Conservation (phyloP, 352 stramenopile species). For the Phytophthora sp. region DNA sequence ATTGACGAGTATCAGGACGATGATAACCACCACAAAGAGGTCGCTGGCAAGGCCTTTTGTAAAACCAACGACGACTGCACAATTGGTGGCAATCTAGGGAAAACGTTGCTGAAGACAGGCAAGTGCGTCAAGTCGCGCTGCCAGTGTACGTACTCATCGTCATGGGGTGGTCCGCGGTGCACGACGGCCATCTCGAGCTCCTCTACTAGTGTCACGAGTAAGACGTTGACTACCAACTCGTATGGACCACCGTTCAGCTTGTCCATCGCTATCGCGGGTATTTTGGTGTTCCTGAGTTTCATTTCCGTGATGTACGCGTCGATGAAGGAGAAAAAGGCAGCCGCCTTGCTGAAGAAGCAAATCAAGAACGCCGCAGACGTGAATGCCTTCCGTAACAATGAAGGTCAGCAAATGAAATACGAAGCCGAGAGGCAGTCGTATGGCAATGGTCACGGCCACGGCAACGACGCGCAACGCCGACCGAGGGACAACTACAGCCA, state of each 20-base stretch:
- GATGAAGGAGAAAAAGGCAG: constrained; percentile 19
- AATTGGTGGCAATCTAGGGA: constrained; percentile 23
- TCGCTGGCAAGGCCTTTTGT: constrained; percentile 63
- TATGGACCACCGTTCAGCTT: constrained; percentile 46
- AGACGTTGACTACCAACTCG: constrained; percentile 22
- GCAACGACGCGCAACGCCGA: constrained; percentile 11
- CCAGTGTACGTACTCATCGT: constrained; percentile 33
- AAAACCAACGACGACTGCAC: constrained; percentile 60
- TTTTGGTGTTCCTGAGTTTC: constrained; percentile 36
- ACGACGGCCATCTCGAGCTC: constrained; percentile 38
- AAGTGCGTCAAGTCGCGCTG: constrained; percentile 45
- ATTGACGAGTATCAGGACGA: constrained; percentile 52
- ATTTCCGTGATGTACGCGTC: constrained; percentile 25
- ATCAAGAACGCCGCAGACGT: constrained; percentile 12
- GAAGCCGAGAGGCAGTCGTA: constrained; percentile 12
- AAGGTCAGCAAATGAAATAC: no score
- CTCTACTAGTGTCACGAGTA: neutral
- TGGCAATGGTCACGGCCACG: neutral
- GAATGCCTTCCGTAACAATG: no score
- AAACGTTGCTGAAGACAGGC: constrained; percentile 32
- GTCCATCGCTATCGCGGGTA: constrained; percentile 31
- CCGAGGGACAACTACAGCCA: constrained; percentile 53
- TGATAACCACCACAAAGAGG: constrained; percentile 56
- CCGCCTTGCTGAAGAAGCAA: constrained; percentile 19
- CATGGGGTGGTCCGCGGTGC: constrained; percentile 64